Evolutionary conservation across 202 grass and related monocot species (phyloP).

Genomic region (Zoysia matrella): DNA sequence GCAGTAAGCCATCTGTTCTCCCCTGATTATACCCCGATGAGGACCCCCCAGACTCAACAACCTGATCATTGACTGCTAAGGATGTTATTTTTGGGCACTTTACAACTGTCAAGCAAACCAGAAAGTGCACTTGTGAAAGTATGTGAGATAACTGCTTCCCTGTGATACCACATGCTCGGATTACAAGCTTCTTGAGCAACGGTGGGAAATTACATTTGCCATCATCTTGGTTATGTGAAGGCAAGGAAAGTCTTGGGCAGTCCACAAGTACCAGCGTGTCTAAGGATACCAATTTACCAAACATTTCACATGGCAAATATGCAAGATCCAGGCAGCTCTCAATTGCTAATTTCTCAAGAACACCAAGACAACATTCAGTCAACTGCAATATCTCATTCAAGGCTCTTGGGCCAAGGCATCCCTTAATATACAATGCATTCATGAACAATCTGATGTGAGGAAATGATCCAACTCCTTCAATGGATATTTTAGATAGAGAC

Average conservation of each 20-base stretch:
- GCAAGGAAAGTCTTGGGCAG: slow-evolving; percentile 17
- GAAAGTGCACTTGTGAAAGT: neutral
- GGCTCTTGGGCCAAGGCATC: neutral
- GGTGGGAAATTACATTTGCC: neutral
- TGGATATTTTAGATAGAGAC: slow-evolving; percentile 25
- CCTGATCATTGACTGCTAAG: neutral
- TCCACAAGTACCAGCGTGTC: slow-evolving; percentile 18
- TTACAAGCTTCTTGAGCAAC: slow-evolving; percentile 34
- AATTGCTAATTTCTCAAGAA: slow-evolving; percentile 19
- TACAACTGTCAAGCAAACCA: slow-evolving; percentile 3
- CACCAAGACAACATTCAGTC: neutral
- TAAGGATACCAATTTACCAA: slow-evolving; percentile 9
- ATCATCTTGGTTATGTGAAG: neutral
- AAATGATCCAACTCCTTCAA: slow-evolving; percentile 27
- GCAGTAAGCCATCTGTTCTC: slow-evolving; percentile 32
- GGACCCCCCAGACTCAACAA: neutral
- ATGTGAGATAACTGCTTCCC: slow-evolving; percentile 27
- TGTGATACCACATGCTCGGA: slow-evolving; percentile 9
- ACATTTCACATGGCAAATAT: slow-evolving; percentile 18
- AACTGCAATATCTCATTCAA: slow-evolving; percentile 25
- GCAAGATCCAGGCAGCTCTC: slow-evolving; percentile 22
- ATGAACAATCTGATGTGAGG: slow-evolving; percentile 29
- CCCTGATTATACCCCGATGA: neutral
- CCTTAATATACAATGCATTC: slow-evolving; percentile 31
- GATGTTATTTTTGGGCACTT: slow-evolving; percentile 20